A percentile compares a stretch with the other conserved stretches of the same genome.
Evolutionary conservation across 2,329 filamentous ascomycete species (phyloP).

Genomic region (Alternaria atra): DNA sequence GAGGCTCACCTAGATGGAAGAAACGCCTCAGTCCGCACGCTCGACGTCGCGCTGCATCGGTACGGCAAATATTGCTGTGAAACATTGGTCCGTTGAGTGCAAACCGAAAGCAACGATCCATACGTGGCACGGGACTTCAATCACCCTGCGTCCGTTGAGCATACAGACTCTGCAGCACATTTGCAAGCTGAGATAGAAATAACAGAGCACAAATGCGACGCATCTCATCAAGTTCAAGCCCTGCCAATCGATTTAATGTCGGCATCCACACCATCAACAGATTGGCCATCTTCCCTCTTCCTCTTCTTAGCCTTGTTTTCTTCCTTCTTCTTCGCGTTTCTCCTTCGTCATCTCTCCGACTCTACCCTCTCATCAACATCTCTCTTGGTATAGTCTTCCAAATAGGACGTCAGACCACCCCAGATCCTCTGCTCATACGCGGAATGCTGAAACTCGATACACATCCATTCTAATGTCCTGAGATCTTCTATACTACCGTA

Average conservation of each 20-base stretch:
- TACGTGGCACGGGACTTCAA: neutral
- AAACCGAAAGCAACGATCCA: neutral
- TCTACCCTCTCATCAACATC: neutral
- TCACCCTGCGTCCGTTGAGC: neutral
- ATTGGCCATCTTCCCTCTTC: neutral
- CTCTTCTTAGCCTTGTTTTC: neutral
- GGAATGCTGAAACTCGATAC: constrained; percentile 10
- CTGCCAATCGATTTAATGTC: neutral
- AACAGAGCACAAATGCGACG: neutral
- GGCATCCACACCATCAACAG: neutral
- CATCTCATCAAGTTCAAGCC: neutral
- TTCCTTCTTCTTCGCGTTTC: neutral
- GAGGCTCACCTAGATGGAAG: neutral
- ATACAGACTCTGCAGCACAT: neutral
- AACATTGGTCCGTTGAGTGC: neutral
- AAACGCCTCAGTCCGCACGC: neutral
- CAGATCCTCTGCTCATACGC: constrained; percentile 1
- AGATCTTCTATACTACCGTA: constrained; percentile 12
- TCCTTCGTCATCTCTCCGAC: neutral
- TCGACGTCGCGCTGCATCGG: neutral
- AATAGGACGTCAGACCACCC: constrained; percentile 5
- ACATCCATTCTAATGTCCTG: constrained; percentile 15
- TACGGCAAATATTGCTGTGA: fast-evolving
- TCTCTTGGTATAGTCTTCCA: neutral
- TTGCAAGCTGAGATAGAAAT: neutral